These are phyloP conservation scores for Porodaedalea pini DNA, from an alignment of 1,284 basidiomycete genomes.

Conservation along the genomic window DNA sequence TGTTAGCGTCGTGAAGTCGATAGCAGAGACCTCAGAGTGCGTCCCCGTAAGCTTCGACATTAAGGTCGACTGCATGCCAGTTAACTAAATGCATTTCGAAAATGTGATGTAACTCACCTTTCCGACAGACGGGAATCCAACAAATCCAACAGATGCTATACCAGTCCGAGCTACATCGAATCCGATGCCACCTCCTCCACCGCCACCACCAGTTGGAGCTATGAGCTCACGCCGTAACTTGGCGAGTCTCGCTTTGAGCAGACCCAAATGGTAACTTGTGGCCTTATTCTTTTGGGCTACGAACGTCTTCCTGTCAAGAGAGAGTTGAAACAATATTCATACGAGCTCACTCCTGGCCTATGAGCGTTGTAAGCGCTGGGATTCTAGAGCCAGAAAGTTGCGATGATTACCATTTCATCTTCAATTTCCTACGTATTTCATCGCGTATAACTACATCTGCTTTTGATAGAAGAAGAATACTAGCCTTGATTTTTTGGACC, in stretches of 20 bases:
- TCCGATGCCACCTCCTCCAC: constrained; percentile 81
- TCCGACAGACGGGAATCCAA: constrained; percentile 84
- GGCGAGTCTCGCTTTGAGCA: constrained; percentile 97
- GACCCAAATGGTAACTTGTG: constrained; percentile 91
- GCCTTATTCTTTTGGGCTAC: constrained; percentile 97
- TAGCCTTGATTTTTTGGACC: constrained; percentile 85
- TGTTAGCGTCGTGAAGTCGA: constrained; percentile 94
- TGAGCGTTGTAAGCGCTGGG: constrained; percentile 22
- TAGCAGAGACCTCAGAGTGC: constrained; percentile 95
- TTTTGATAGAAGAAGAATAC: constrained; percentile 21
- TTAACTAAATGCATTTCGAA: constrained; percentile 22
- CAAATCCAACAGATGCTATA: constrained; percentile 94
- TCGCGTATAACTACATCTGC: no score
- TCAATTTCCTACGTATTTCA: constrained; percentile 70
- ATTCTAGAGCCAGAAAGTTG: constrained; percentile 2
- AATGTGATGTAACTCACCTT: constrained; percentile 56
- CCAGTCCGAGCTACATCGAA: constrained; percentile 99
- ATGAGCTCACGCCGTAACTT: constrained; percentile 96
- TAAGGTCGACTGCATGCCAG: constrained; percentile 71
- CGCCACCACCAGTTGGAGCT: constrained; percentile 69
- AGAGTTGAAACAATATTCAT: constrained; percentile 18
- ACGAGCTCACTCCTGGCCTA: constrained; percentile 51
- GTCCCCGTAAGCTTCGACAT: constrained; percentile 99
- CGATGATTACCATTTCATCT: constrained; percentile 84
- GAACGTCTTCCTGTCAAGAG: constrained; percentile 12